Conservation (phyloP, 345 rosid genomes). For the Lagerstroemia speciosa region DNA sequence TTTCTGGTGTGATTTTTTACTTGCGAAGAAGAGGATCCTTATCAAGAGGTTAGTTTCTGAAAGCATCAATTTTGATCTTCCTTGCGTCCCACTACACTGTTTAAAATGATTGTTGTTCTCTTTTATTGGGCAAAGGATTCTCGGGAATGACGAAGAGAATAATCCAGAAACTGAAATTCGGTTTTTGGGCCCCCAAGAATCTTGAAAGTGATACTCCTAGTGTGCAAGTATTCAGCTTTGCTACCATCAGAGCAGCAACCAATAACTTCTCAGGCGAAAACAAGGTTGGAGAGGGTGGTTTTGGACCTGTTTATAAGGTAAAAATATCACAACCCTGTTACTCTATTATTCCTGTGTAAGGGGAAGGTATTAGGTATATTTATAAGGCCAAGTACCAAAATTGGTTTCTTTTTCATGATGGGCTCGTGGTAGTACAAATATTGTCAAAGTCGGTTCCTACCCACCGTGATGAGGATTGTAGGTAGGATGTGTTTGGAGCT, state of each 20-base stretch:
- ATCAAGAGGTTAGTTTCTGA: slow-evolving; percentile 15
- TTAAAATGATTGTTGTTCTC: not conserved
- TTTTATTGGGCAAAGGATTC: not conserved
- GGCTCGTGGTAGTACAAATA: too few relatives aligned
- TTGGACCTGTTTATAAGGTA: slow-evolving; percentile 41
- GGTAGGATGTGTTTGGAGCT: too few relatives aligned
- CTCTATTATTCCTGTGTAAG: too few relatives aligned
- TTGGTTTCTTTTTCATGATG: too few relatives aligned
- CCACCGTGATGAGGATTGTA: too few relatives aligned
- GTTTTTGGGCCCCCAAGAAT: not conserved
- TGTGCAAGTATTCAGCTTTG: slow-evolving; percentile 20
- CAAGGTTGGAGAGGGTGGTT: slow-evolving; percentile 38
- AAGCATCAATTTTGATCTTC: not conserved
- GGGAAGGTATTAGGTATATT: too few relatives aligned
- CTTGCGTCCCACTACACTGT: not conserved
- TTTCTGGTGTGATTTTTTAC: slow-evolving; percentile 7
- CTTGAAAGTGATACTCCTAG: slow-evolving; percentile 12
- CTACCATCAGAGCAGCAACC: slow-evolving; percentile 25
- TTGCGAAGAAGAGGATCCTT: slow-evolving; percentile 8
- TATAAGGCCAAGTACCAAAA: too few relatives aligned
- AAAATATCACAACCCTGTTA: too few relatives aligned
- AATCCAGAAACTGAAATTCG: not conserved
- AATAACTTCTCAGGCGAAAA: slow-evolving; percentile 25
- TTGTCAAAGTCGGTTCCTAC: too few relatives aligned
- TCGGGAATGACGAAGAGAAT: not conserved